Evolutionary conservation across 352 stramenopile genomes (phyloP).

Genomic region (Globisporangium megalacanthum): DNA sequence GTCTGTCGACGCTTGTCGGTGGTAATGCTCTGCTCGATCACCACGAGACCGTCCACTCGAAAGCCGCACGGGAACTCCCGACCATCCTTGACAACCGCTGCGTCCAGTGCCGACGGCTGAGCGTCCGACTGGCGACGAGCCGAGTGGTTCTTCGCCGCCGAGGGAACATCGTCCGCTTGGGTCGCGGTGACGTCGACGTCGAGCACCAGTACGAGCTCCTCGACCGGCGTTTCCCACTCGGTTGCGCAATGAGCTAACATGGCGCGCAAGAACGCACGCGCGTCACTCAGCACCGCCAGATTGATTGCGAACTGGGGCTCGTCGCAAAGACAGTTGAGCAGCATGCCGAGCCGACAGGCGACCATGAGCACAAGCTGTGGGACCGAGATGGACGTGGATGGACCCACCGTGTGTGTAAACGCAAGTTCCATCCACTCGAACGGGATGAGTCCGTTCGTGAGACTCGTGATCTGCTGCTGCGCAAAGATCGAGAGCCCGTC

Average conservation of each 20-base stretch:
- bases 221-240: neutral
- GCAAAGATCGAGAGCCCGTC: constrained; percentile 1
- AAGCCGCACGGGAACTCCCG: constrained; percentile 3
- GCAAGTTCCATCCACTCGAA: constrained; percentile 15
- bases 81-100: neutral
- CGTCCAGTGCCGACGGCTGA: neutral
- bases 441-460: constrained; percentile 8
- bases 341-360: constrained; percentile 6
- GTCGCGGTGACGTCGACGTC: neutral
- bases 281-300: constrained; percentile 12
- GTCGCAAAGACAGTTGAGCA: constrained; percentile 3
- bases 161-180: neutral
- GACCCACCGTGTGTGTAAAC: constrained; percentile 6
- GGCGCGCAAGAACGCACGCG: constrained; percentile 5
- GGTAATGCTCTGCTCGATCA: constrained; percentile 11
- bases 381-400: constrained; percentile 8
- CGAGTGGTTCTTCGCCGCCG: neutral
- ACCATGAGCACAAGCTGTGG: constrained; percentile 12
- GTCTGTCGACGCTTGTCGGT: neutral
- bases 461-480: constrained; percentile 13
- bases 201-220: constrained; percentile 10
- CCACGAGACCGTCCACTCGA: constrained; percentile 12
- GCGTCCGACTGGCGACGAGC: neutral
- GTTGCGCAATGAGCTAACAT: constrained; percentile 8
- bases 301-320: constrained; percentile 4